A percentile compares a stretch with the other conserved stretches of the same genome.
Evolutionary conservation across 495 filamentous ascomycete species (phyloP).

Genomic region (Rhizodiscina lignyota): DNA sequence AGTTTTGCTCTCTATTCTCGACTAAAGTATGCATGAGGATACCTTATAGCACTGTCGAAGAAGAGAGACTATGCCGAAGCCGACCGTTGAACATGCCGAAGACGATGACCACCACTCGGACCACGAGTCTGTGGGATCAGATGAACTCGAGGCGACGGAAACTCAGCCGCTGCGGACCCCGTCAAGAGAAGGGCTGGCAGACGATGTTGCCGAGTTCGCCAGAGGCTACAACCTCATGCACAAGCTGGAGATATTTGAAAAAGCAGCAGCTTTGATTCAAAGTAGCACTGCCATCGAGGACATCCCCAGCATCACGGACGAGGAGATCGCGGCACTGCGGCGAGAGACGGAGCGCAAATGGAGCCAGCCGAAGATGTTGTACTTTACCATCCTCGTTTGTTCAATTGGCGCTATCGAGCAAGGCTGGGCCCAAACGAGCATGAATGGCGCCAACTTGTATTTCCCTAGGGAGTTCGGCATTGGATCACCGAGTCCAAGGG

Average conservation of each 20-base stretch:
- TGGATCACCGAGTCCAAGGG: background rate
- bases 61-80: too few species aligned
- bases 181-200: constrained; percentile 32
- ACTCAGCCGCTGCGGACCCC: too few species aligned
- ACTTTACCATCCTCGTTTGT: constrained; percentile 51
- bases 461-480: constrained; percentile 40
- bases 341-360: constrained; percentile 48
- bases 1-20: too few species aligned
- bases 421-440: constrained; percentile 57
- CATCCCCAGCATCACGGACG: constrained; percentile 33
- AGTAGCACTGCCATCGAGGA: too few species aligned
- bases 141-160: too few species aligned
- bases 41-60: too few species aligned
- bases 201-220: constrained; percentile 40
- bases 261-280: too few species aligned
- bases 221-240: constrained; percentile 25
- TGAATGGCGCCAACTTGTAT: constrained; percentile 43
- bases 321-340: constrained; percentile 37
- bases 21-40: too few species aligned
- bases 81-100: too few species aligned
- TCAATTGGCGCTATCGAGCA: constrained; percentile 59
- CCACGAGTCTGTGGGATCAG: too few species aligned
- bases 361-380: constrained; percentile 45
- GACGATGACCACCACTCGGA: too few species aligned
- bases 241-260: constrained; percentile 42